Conservation (phyloP, 257 asterid species). For the Capsicum pubescens region DNA sequence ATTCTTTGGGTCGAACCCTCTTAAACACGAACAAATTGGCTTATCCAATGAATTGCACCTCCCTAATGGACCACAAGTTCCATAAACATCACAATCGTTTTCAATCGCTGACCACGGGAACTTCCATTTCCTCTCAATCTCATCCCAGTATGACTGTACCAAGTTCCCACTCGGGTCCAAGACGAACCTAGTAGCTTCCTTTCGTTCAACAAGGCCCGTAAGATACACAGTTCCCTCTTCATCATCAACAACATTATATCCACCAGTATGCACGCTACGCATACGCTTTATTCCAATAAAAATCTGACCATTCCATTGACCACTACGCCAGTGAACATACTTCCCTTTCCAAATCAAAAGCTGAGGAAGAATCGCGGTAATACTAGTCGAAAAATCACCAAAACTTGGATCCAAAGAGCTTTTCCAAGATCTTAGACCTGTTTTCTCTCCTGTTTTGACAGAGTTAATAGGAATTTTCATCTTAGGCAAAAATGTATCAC, state of each 20-base stretch:
- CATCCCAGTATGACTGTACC: conserved; percentile 47
- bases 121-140: conserved; percentile 42
- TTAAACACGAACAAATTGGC: conserved; percentile 38
- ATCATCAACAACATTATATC: conserved; percentile 43
- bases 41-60: conserved; percentile 41
- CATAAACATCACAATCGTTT: conserved; percentile 48
- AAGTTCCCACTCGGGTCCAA: conserved; percentile 47
- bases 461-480: conserved; percentile 43
- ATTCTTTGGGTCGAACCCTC: conserved; percentile 20
- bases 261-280: conserved; percentile 53
- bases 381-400: conserved; percentile 50
- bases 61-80: conserved; percentile 57
- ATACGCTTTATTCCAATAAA: conserved; percentile 50
- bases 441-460: conserved; percentile 38
- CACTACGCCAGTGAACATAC: conserved; percentile 44
- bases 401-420: conserved; percentile 36
- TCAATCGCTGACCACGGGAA: conserved; percentile 34
- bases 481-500: conserved; percentile 45
- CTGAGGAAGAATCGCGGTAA: conserved; percentile 46
- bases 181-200: conserved; percentile 34
- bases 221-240: conserved; percentile 35
- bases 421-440: conserved; percentile 48
- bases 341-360: conserved; percentile 36
- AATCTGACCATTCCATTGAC: conserved; percentile 64
- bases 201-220: conserved; percentile 31